Evolutionary conservation across 805 yeast genomes (phyloP).

Genomic region (Scheffersomyces coipomensis): DNA sequence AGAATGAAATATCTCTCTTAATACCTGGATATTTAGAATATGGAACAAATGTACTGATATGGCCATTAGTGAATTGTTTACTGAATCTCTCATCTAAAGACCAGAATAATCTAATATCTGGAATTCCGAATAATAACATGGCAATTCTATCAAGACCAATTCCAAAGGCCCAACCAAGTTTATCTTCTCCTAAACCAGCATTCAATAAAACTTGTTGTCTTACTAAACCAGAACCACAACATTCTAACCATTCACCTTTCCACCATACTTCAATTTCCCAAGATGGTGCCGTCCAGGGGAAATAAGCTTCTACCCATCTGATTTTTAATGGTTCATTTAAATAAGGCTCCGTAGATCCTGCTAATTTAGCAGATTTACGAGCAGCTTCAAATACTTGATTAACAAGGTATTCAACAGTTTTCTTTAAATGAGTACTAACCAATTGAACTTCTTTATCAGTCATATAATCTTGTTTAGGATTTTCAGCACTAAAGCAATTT

Average conservation of each 20-base stretch:
- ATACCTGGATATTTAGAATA: slow-evolving; percentile 92
- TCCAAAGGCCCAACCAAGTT: slow-evolving; percentile 97
- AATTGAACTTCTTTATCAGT: slow-evolving; percentile 64
- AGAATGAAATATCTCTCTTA: slow-evolving; percentile 84
- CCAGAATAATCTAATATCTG: slow-evolving; percentile 95
- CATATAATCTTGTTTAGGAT: slow-evolving; percentile 84
- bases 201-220: slow-evolving; percentile 72
- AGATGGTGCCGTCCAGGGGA: slow-evolving; percentile 98
- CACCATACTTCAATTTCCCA: slow-evolving; percentile 99
- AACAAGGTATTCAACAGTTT: slow-evolving; percentile 81
- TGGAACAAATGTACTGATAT: slow-evolving; percentile 73
- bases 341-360: slow-evolving; percentile 59
- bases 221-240: slow-evolving; percentile 94
- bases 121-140: slow-evolving; percentile 91
- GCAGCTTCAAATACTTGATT: slow-evolving; percentile 79
- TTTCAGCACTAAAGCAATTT: slow-evolving; percentile 51
- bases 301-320: slow-evolving; percentile 92
- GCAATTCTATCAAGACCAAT: slow-evolving; percentile 93
- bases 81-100: slow-evolving; percentile 74
- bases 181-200: slow-evolving; percentile 59
- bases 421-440: slow-evolving; percentile 74
- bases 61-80: slow-evolving; percentile 64
- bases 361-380: slow-evolving; percentile 54
- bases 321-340: slow-evolving; percentile 75
- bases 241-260: slow-evolving; percentile 97